Percentiles rank a stretch among this genome's conserved stretches.
Evolutionary conservation across 2,329 filamentous ascomycete species (phyloP).

Genomic region (Chlorencoelia australis): DNA sequence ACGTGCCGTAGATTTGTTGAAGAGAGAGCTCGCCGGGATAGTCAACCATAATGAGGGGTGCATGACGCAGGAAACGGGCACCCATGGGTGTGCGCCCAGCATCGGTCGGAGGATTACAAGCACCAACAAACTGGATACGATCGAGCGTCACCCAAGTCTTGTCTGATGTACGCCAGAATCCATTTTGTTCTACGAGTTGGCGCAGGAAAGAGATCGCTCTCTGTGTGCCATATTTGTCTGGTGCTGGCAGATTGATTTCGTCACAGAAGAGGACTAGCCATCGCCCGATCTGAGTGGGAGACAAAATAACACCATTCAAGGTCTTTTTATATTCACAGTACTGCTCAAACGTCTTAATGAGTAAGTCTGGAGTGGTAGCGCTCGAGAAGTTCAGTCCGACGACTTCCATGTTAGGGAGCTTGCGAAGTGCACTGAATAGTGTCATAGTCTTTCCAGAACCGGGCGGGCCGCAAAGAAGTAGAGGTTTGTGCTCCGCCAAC

Average conservation of each 20-base stretch:
- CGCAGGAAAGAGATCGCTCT: slow-evolving; percentile 94
- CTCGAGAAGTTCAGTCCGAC: slow-evolving; percentile 99
- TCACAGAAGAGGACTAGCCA: slow-evolving; percentile 99
- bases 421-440: slow-evolving; percentile 90
- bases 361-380: slow-evolving; percentile 90
- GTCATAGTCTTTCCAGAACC: slow-evolving; percentile 99
- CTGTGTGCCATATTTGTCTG: slow-evolving; percentile 95
- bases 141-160: slow-evolving; percentile 97
- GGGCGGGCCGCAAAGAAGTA: slow-evolving; percentile 91
- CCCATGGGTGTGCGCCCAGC: slow-evolving; percentile 92
- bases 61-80: slow-evolving; percentile 86
- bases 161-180: slow-evolving; percentile 96
- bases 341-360: slow-evolving; percentile 99
- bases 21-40: slow-evolving; percentile 94
- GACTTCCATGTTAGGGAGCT: slow-evolving; percentile 97
- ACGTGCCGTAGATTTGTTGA: slow-evolving; percentile 96
- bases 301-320: slow-evolving; percentile 87
- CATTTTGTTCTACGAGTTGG: slow-evolving; percentile 96
- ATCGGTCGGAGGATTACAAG: slow-evolving; percentile 96
- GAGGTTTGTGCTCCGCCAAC: slow-evolving; percentile 96
- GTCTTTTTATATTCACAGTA: slow-evolving; percentile 99
- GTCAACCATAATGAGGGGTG: slow-evolving; percentile 98
- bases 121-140: slow-evolving; percentile 96
- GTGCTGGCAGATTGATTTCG: slow-evolving; percentile 96
- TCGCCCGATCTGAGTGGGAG: slow-evolving; percentile 88